Base-by-base conservation (phyloP, 176 grass and related monocot genomes). In the Coix lacrymajobi region DNA sequence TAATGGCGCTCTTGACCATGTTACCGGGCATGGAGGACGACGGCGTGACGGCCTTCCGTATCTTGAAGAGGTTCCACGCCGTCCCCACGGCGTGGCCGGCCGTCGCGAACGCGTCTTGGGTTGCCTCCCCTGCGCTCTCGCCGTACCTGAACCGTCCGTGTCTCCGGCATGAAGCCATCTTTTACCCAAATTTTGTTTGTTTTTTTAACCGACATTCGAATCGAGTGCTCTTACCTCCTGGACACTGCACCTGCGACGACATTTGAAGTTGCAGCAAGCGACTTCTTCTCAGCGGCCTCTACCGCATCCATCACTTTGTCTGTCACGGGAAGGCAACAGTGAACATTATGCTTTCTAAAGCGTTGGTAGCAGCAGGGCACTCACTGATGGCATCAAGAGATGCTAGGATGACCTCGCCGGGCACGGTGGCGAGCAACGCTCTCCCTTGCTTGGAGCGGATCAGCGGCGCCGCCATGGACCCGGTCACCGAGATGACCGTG, bases 61-160 rank as follows among this genome's bases (percentile, higher is more conserved):
- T 90, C 85, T 93, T 95, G 88, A 95, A 98, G 29, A 95, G 20
- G 89, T 98, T 98, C 93, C 93, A 98, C 4, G 96, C 96, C 38
- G 96, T 95, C 25, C 96, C 96, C 10, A 98, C 85, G 51, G 90
- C 85, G 77, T 98, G 92, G 11, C 93, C 91, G 29, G 91, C 89
- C 9, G 96, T 85, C 13, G 92, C 96, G 68, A 98, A 98, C 30
- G 84, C 93, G 61, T 98, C 93, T 16, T 88, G 58, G 0, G 96
- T 98, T 46, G 93, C 89, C 69, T 93, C 89, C 51, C 96, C 91
- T 11, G 93, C 96, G 28, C 63, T 87, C 30, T 95, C 96, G 29
- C 96, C 96, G 34, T 82, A 95, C 87, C 96, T 97, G 62, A 77
- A 62, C 22, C 0, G 19, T 7, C 33, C 31, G 30, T n/a, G 22